Conservation (phyloP, 495 filamentous ascomycete genomes). For the Corynascus novoguineensis region DNA sequence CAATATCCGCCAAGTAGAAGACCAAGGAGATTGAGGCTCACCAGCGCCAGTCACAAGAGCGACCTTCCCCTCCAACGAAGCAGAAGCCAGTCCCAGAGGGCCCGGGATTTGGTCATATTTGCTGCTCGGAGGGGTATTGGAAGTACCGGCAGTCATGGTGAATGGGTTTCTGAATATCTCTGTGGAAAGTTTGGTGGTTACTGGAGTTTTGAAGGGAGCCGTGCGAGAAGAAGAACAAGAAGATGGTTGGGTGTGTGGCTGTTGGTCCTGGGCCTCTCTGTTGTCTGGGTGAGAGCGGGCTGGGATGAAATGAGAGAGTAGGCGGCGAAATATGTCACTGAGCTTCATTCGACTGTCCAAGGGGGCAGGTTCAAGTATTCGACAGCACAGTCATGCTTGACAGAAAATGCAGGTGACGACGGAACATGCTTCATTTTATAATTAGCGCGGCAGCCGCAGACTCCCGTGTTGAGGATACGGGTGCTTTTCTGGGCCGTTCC, state of each 20-base stretch:
- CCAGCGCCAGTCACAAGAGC: slow-evolving; percentile 46
- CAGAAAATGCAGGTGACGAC: background rate
- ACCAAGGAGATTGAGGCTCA: slow-evolving; percentile 28
- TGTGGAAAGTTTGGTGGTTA: background rate
- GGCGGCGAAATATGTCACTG: slow-evolving; percentile 24
- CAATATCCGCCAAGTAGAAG: background rate
- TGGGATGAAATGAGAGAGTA: slow-evolving; percentile 24
- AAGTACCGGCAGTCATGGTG: slow-evolving; percentile 39
- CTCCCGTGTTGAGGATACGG: background rate
- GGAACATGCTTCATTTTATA: background rate
- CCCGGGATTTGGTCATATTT: slow-evolving; percentile 45
- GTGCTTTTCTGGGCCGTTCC: slow-evolving; percentile 7
- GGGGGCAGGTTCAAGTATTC: background rate
- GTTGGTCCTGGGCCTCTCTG: slow-evolving; percentile 16
- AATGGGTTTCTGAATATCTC: background rate
- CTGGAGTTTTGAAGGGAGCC: slow-evolving; percentile 8
- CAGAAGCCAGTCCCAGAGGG: slow-evolving; percentile 43
- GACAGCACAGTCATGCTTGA: background rate
- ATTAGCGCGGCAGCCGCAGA: background rate
- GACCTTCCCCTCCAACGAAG: slow-evolving; percentile 48
- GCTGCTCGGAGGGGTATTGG: slow-evolving; percentile 16
- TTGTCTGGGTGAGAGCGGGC: slow-evolving; percentile 19
- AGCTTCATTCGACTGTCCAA: slow-evolving; percentile 19
- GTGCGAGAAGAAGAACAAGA: slow-evolving; percentile 18
- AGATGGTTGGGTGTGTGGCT: background rate